Percentiles rank a stretch among this genome's conserved stretches.
Evolutionary conservation across 1,284 basidiomycete genomes (phyloP).

Genomic region (Dichomitus squalens): DNA sequence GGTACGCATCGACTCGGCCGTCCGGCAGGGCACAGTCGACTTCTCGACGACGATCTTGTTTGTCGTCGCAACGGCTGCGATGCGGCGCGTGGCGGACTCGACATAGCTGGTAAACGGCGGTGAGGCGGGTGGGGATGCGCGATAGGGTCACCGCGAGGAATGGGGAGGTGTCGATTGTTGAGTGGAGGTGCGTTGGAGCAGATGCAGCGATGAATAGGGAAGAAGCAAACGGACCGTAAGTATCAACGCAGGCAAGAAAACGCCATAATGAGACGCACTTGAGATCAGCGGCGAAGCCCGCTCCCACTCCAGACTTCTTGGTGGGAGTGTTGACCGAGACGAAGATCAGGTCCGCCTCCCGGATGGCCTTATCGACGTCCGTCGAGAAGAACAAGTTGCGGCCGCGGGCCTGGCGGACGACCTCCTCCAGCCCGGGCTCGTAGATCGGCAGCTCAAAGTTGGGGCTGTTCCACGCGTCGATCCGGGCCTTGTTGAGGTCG

Average conservation of each 20-base stretch:
- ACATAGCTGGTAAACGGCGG: slow-evolving; percentile 69
- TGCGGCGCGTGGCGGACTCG: slow-evolving; percentile 94
- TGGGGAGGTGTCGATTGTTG: background rate
- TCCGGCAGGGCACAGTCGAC: slow-evolving; percentile 98
- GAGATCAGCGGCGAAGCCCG: slow-evolving; percentile 96
- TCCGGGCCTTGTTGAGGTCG: slow-evolving; percentile 92
- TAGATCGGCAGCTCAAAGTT: slow-evolving; percentile 88
- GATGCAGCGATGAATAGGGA: background rate
- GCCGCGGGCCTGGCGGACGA: slow-evolving; percentile 87
- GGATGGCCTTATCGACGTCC: slow-evolving; percentile 91
- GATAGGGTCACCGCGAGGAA: background rate
- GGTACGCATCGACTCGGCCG: slow-evolving; percentile 98
- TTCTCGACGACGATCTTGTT: slow-evolving; percentile 99
- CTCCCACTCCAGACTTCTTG: slow-evolving; percentile 96
- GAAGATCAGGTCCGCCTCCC: slow-evolving; percentile 90
- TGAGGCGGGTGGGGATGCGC: background rate
- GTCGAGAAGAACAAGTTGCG: slow-evolving; percentile 98
- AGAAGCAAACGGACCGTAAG: slow-evolving; percentile 1
- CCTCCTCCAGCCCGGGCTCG: slow-evolving; percentile 95
- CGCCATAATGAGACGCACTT: slow-evolving; percentile 58
- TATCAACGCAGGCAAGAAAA: background rate
- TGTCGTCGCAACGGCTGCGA: slow-evolving; percentile 87
- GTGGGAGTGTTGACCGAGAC: slow-evolving; percentile 97
- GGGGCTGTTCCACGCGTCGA: slow-evolving; percentile 93
- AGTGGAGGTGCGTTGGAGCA: background rate